A percentile compares a stretch with the other conserved stretches of the same genome.
Evolutionary conservation across 2,329 filamentous ascomycete species (phyloP).

Genomic region (Westerdykella aurantiaca): DNA sequence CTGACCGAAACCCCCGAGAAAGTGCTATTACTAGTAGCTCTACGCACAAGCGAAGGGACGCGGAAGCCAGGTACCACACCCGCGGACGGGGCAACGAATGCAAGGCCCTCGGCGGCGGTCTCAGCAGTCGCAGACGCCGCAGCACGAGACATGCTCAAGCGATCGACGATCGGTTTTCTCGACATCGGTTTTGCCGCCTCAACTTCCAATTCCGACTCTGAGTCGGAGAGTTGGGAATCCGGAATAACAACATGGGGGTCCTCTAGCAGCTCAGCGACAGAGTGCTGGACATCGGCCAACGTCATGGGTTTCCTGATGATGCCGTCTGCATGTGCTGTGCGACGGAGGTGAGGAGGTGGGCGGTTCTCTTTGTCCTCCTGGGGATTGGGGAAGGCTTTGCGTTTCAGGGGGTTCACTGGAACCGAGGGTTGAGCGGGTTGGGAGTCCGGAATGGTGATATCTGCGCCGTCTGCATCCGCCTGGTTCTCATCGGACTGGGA

Average conservation of each 20-base stretch:
- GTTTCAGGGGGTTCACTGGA: conserved; percentile 31
- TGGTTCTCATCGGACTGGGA: conserved; percentile 12
- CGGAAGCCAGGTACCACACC: conserved; percentile 49
- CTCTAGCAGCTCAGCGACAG: conserved; percentile 77
- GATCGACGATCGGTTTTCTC: conserved; percentile 58
- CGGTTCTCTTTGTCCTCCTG: conserved; percentile 36
- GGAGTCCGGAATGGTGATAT: conserved; percentile 34
- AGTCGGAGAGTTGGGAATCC: conserved; percentile 40
- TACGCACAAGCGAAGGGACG: conserved; percentile 64
- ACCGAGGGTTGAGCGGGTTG: conserved; percentile 26
- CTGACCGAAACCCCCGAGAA: conserved; percentile 27
- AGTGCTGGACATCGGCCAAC: conserved; percentile 74
- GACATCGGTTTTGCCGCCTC: conserved; percentile 24
- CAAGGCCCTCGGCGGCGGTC: conserved; percentile 39
- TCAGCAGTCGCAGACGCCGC: conserved; percentile 12
- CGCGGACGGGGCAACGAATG: conserved; percentile 49
- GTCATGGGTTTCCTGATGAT: conserved; percentile 60
- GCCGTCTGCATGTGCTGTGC: conserved; percentile 51
- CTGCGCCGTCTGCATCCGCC: conserved; percentile 8
- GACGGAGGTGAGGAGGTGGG: conserved; percentile 56
- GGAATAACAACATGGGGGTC: conserved; percentile 52
- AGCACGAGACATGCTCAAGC: conserved; percentile 62
- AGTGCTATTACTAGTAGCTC: conserved; percentile 56
- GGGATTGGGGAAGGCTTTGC: conserved; percentile 39
- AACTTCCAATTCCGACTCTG: conserved; percentile 42